Conservation (phyloP, 148 eudicot species). For the Silene latifolia region DNA sequence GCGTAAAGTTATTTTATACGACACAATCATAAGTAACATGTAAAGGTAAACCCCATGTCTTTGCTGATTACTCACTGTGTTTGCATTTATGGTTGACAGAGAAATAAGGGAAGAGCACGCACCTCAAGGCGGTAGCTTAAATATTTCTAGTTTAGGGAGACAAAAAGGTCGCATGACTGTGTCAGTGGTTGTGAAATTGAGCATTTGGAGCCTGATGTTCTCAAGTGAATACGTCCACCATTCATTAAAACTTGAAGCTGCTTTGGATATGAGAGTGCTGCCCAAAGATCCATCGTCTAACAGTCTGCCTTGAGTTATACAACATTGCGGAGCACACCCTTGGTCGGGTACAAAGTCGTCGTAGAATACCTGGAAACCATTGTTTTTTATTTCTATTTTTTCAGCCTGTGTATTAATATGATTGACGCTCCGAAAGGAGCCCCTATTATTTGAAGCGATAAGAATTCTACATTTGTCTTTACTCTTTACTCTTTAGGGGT, state of each 20-base stretch:
- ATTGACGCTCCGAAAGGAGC: slow-evolving; percentile 9
- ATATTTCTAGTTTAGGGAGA: background rate
- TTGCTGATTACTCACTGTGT: background rate
- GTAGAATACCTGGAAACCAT: slow-evolving; percentile 8
- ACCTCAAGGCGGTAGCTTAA: slow-evolving; percentile 20
- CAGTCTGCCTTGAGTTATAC: background rate
- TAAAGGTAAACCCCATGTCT: too few species aligned
- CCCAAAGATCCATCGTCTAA: background rate
- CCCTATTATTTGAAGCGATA: background rate
- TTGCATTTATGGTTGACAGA: slow-evolving; percentile 23
- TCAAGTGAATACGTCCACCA: slow-evolving; percentile 4
- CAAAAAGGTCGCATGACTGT: background rate
- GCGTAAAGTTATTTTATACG: too few species aligned
- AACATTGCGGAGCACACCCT: slow-evolving; percentile 7
- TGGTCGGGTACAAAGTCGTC: background rate
- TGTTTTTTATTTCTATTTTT: background rate
- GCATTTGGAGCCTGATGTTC: slow-evolving; percentile 9
- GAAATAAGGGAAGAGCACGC: slow-evolving; percentile 33
- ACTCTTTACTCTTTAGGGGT: background rate
- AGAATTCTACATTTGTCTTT: slow-evolving; percentile 13
- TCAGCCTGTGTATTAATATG: slow-evolving; percentile 18
- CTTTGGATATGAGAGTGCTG: slow-evolving; percentile 1
- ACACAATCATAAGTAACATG: too few species aligned
- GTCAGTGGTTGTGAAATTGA: background rate
- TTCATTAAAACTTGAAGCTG: background rate